phyloP scores from a whole-genome alignment of 2,329 filamentous ascomycete species.

The Trichocomaceae sp. region DNA sequence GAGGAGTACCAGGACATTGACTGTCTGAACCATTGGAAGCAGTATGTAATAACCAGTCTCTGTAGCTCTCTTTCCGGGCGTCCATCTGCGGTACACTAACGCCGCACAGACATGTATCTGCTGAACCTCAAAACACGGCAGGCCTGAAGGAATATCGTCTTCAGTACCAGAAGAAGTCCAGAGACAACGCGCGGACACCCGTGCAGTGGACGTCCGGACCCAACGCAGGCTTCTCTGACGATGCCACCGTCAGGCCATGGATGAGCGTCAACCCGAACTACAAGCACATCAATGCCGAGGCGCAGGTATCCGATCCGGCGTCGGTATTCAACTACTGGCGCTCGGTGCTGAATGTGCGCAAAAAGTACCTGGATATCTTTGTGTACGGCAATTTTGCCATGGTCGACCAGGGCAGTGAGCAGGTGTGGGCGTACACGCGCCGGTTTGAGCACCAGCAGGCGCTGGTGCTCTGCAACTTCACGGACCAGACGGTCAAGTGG shows the following conservation, averaged over 20 bases:
- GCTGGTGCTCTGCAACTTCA: constrained; percentile 33
- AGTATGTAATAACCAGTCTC: constrained; percentile 31
- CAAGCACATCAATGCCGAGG: constrained; percentile 50
- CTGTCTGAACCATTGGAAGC: constrained; percentile 51
- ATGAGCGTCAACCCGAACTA: constrained; percentile 64
- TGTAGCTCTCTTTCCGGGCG: too few relatives aligned
- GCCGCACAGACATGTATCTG: constrained; percentile 25
- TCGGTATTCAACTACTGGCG: constrained; percentile 59
- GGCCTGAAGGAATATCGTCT: constrained; percentile 24
- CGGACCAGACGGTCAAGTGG: constrained; percentile 27
- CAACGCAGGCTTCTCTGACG: constrained; percentile 60
- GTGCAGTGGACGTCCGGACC: constrained; percentile 61
- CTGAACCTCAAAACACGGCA: constrained; percentile 21
- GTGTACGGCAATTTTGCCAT: constrained; percentile 60
- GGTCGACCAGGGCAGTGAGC: constrained; percentile 46
- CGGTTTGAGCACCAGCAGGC: constrained; percentile 28
- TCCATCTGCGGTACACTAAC: not conserved
- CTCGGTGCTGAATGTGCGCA: constrained; percentile 53
- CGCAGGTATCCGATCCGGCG: constrained; percentile 30
- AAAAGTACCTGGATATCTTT: constrained; percentile 55
- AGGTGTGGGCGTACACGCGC: constrained; percentile 53
- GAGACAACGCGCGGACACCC: constrained; percentile 65
- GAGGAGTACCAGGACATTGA: constrained; percentile 64
- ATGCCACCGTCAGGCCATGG: constrained; percentile 51
- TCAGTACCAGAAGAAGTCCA: constrained; percentile 36